These are phyloP conservation scores for Apiospora hydei DNA, from an alignment of 2,329 filamentous ascomycete genomes.

Conservation along the genomic window DNA sequence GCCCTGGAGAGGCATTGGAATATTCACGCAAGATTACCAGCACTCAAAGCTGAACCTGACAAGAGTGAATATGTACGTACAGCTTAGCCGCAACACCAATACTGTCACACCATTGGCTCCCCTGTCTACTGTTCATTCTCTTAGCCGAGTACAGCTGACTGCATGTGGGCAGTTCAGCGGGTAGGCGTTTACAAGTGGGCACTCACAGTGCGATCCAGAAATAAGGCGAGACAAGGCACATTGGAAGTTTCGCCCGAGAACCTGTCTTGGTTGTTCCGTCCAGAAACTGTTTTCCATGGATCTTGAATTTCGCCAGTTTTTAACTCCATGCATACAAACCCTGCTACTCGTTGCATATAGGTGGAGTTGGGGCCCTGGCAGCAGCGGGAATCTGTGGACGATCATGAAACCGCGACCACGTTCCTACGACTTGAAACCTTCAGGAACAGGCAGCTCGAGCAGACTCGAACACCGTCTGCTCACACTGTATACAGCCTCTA, in stretches of 20 bases:
- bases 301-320: background rate
- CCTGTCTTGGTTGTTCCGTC: background rate
- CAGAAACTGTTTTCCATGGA: background rate
- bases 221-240: background rate
- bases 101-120: background rate
- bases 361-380: constrained; percentile 10
- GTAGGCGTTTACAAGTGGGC: constrained; percentile 10
- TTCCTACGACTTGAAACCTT: constrained; percentile 13
- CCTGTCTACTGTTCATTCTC: background rate
- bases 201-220: constrained; percentile 15
- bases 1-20: background rate
- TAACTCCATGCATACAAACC: constrained; percentile 5
- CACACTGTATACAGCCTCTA: constrained; percentile 16
- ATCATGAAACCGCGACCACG: constrained; percentile 19
- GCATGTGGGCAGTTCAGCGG: background rate
- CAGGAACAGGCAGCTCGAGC: constrained; percentile 4
- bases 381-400: constrained; percentile 15
- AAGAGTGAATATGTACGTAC: background rate
- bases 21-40: background rate
- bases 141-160: background rate
- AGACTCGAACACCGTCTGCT: background rate
- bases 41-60: background rate
- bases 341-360: constrained; percentile 8
- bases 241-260: background rate
- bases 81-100: background rate